Percentiles rank a stretch among this genome's conserved stretches.
These are phyloP conservation scores for Xylaria nigripes DNA, from an alignment of 495 filamentous ascomycete genomes.

Conservation along the genomic window DNA sequence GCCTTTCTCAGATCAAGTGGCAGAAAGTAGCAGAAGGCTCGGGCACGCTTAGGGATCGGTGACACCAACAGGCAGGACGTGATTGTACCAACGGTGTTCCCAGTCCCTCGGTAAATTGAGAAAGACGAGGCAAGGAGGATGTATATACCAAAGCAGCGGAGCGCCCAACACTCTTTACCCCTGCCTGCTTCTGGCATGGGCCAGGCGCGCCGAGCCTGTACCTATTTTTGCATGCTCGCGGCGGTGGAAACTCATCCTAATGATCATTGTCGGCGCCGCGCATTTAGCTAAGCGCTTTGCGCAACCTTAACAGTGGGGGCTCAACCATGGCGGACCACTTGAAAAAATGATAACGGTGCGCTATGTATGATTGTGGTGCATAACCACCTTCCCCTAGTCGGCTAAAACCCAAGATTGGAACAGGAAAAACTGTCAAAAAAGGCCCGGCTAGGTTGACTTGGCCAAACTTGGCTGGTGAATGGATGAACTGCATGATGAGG, in stretches of 20 bases:
- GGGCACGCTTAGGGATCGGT: too few species aligned
- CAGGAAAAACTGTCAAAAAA: not conserved
- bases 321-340: conserved; percentile 20
- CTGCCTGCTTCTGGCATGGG: conserved; percentile 1
- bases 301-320: conserved; percentile 17
- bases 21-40: conserved; percentile 1
- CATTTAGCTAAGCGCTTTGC: conserved; percentile 24
- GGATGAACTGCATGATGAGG: conserved; percentile 1
- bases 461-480: not conserved
- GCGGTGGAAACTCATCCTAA: conserved; percentile 14
- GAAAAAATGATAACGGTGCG: too few species aligned
- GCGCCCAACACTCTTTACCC: not conserved
- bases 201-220: conserved; percentile 9
- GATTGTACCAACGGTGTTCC: too few species aligned
- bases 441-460: not conserved
- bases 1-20: conserved; percentile 2
- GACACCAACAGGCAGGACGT: too few species aligned
- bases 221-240: conserved; percentile 11
- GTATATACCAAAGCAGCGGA: conserved; percentile 9
- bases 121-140: conserved; percentile 9
- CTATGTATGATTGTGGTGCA: not conserved
- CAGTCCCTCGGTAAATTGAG: conserved; percentile 5
- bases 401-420: not conserved
- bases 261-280: conserved; percentile 15
- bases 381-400: not conserved